These are phyloP conservation scores for Fraxinus platypoda DNA, from an alignment of 305 asterid species.

Conservation along the genomic window DNA sequence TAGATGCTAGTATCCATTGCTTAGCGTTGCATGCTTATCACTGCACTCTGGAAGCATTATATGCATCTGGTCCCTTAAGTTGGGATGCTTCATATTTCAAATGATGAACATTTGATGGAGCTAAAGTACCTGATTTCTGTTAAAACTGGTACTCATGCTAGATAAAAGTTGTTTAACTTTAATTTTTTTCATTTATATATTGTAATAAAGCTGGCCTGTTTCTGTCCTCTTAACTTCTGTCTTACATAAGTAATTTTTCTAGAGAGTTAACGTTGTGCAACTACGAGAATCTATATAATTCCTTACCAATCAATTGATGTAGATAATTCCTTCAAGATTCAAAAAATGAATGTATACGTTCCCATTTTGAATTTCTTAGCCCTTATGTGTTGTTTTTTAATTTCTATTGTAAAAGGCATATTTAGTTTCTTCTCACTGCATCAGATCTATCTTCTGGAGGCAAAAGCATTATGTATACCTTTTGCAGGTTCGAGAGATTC, in stretches of 20 bases:
- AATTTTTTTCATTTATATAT: conserved; percentile 14
- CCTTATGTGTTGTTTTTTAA: not conserved
- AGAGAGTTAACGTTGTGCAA: conserved; percentile 22
- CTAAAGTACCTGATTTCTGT: conserved; percentile 53
- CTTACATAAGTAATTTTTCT: too few species aligned
- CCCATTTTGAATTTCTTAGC: conserved; percentile 6
- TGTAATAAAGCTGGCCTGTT: conserved; percentile 31
- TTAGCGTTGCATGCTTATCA: conserved; percentile 75
- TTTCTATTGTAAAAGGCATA: conserved; percentile 1
- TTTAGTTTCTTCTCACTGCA: not conserved
- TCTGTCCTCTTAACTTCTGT: too few species aligned
- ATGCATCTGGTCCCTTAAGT: conserved; percentile 76
- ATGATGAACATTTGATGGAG: conserved; percentile 74
- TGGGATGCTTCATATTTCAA: conserved; percentile 78
- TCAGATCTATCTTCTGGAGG: conserved; percentile 14
- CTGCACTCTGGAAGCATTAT: conserved; percentile 65
- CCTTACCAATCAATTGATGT: conserved; percentile 24
- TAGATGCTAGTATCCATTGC: conserved; percentile 52
- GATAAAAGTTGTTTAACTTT: conserved; percentile 28
- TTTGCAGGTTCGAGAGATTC: conserved; percentile 1
- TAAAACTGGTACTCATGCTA: conserved; percentile 26
- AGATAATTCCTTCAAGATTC: conserved; percentile 31
- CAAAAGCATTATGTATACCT: not conserved
- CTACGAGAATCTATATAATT: conserved; percentile 30
- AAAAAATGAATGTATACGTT: conserved; percentile 23